These are phyloP conservation scores for Xerocomus amazonicus DNA, from an alignment of 1,284 basidiomycete genomes.

Conservation along the genomic window DNA sequence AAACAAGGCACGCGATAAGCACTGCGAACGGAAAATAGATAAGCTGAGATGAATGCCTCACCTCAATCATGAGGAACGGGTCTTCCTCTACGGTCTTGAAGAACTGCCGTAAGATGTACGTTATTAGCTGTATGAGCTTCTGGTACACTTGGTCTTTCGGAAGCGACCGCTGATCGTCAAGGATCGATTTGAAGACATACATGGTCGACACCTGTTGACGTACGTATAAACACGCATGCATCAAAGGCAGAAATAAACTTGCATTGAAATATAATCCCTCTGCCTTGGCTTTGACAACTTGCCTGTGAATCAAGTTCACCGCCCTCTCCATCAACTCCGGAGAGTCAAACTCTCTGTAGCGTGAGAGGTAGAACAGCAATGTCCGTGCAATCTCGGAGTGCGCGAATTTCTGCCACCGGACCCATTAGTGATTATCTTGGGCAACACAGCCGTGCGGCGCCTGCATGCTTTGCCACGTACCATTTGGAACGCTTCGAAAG, in stretches of 20 bases:
- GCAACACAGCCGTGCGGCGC: constrained; percentile 13
- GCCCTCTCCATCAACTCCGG: constrained; percentile 83
- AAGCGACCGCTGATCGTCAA: constrained; percentile 72
- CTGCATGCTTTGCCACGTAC: constrained; percentile 45
- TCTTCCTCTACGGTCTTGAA: constrained; percentile 85
- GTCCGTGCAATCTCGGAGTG: constrained; percentile 80
- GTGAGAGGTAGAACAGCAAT: constrained; percentile 73
- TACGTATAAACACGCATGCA: constrained; percentile 14
- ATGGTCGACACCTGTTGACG: constrained; percentile 75
- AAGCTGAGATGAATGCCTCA: constrained; percentile 30
- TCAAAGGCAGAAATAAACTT: constrained; percentile 20
- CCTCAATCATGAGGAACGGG: constrained; percentile 82
- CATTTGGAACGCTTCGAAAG: constrained; percentile 84
- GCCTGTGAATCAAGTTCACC: constrained; percentile 83
- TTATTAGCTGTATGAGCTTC: constrained; percentile 80
- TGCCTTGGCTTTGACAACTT: constrained; percentile 83
- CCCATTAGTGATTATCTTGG: constrained; percentile 13
- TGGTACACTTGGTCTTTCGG: constrained; percentile 77
- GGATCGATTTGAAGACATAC: constrained; percentile 77
- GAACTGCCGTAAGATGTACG: constrained; percentile 83
- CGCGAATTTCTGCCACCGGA: constrained; percentile 68
- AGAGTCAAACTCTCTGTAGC: constrained; percentile 78
- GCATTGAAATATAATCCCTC: constrained; percentile 94
- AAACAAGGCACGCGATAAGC: constrained; percentile 12
- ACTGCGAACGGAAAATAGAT: constrained; percentile 22